A percentile compares a stretch with the other conserved stretches of the same genome.
Evolutionary conservation across 768 basidiomycete genomes (phyloP).

Genomic region (Neoboletus brunneissimus): DNA sequence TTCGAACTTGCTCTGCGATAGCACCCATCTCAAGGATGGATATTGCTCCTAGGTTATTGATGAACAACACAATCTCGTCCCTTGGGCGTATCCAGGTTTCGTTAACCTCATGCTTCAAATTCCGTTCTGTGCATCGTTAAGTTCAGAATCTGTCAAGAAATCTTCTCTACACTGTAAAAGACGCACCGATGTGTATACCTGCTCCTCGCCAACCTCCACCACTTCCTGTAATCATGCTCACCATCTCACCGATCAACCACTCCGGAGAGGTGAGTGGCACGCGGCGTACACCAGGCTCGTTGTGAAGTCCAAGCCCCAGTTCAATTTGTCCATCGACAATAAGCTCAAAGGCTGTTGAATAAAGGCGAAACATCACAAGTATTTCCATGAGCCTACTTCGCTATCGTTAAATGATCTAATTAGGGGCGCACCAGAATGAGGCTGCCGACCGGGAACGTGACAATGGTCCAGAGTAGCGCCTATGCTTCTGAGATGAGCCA

Average conservation of each 20-base stretch:
- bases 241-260: slow-evolving; percentile 30
- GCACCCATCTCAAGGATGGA: slow-evolving; percentile 53
- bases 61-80: slow-evolving; percentile 41
- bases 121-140: not conserved
- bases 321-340: slow-evolving; percentile 25
- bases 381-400: not conserved
- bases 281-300: slow-evolving; percentile 44
- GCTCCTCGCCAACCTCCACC: slow-evolving; percentile 15
- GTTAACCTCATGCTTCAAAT: not conserved
- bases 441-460: slow-evolving; percentile 49
- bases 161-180: not conserved
- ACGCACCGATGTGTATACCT: slow-evolving; percentile 6
- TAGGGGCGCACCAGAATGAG: slow-evolving; percentile 9
- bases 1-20: slow-evolving; percentile 41
- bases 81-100: slow-evolving; percentile 19
- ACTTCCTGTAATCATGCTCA: slow-evolving; percentile 20
- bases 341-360: slow-evolving; percentile 1
- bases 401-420: not conserved
- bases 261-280: slow-evolving; percentile 20
- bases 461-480: slow-evolving; percentile 51
- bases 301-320: slow-evolving; percentile 55
- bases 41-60: slow-evolving; percentile 57
- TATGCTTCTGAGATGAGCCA: slow-evolving; percentile 33
- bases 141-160: not conserved
- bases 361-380: not conserved